phyloP scores from a whole-genome alignment of 768 basidiomycete species.

The Leccinum sublutescens region DNA sequence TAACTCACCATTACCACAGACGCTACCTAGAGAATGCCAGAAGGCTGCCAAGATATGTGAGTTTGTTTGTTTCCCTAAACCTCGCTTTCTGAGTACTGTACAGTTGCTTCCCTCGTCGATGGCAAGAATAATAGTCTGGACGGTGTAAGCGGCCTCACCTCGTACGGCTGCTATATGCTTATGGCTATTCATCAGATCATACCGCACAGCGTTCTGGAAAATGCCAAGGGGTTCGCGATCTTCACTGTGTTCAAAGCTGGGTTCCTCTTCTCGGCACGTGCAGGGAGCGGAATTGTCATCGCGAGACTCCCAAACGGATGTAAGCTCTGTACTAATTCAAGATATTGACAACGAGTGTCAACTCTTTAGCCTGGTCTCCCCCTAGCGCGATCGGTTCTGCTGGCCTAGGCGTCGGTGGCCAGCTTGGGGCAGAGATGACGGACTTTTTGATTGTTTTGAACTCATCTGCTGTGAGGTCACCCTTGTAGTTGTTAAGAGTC shows the following conservation, averaged over 20 bases:
- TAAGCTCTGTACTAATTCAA: constrained; percentile 39
- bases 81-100: constrained; percentile 2
- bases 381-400: constrained; percentile 95
- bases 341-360: neutral
- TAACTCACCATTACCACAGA: constrained; percentile 49
- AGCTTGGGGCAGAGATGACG: constrained; percentile 83
- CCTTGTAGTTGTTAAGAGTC: constrained; percentile 1
- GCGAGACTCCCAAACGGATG: constrained; percentile 78
- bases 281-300: constrained; percentile 85
- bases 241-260: constrained; percentile 80
- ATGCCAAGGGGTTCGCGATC: constrained; percentile 80
- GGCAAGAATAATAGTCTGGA: constrained; percentile 80
- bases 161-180: neutral
- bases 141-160: constrained; percentile 44
- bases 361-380: constrained; percentile 89
- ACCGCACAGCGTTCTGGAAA: constrained; percentile 52
- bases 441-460: constrained; percentile 92
- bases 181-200: constrained; percentile 41
- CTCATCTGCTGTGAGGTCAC: constrained; percentile 59
- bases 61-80: constrained; percentile 21
- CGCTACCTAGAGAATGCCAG: constrained; percentile 75
- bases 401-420: constrained; percentile 84
- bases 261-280: constrained; percentile 71
- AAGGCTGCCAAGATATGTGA: constrained; percentile 88
- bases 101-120: constrained; percentile 86